Conservation (phyloP, 2,329 filamentous ascomycete genomes). For the Exophiala dermatitidis region DNA sequence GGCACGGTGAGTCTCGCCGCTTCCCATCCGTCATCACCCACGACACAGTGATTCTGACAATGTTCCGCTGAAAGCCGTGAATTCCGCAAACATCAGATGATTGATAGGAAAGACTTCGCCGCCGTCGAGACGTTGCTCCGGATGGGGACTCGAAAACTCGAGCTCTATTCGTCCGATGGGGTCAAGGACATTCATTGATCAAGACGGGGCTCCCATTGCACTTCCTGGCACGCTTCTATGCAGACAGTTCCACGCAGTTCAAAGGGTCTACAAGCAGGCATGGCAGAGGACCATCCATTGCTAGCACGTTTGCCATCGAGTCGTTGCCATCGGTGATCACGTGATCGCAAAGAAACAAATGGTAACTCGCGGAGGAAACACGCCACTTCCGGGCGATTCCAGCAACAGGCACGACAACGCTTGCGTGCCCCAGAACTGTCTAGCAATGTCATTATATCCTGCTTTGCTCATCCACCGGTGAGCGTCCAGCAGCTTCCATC, state of each 20-base stretch:
- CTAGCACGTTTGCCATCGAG: too few species aligned
- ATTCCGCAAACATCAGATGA: conserved; percentile 62
- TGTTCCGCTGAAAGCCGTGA: conserved; percentile 50
- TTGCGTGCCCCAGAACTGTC: conserved; percentile 21
- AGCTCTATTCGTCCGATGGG: conserved; percentile 69
- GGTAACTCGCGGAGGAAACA: conserved; percentile 16
- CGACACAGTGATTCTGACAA: conserved; percentile 10
- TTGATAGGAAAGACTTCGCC: conserved; percentile 78
- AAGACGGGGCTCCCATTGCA: not conserved
- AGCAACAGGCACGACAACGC: conserved; percentile 17
- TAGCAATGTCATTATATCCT: conserved; percentile 16
- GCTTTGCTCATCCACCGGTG: conserved; percentile 19
- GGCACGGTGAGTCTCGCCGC: conserved; percentile 33
- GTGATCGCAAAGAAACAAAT: conserved; percentile 17
- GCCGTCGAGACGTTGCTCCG: conserved; percentile 79
- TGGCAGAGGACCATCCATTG: not conserved
- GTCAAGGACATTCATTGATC: conserved; percentile 62
- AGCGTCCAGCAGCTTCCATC: conserved; percentile 18
- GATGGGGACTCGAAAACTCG: conserved; percentile 73
- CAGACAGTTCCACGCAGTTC: not conserved
- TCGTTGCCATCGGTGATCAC: conserved; percentile 1
- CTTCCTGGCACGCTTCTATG: not conserved
- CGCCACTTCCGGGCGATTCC: conserved; percentile 15
- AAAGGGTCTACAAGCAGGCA: not conserved
- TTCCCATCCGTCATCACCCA: not conserved